These are phyloP conservation scores for Oxyria digyna DNA, from an alignment of 148 eudicot species.

Conservation along the genomic window DNA sequence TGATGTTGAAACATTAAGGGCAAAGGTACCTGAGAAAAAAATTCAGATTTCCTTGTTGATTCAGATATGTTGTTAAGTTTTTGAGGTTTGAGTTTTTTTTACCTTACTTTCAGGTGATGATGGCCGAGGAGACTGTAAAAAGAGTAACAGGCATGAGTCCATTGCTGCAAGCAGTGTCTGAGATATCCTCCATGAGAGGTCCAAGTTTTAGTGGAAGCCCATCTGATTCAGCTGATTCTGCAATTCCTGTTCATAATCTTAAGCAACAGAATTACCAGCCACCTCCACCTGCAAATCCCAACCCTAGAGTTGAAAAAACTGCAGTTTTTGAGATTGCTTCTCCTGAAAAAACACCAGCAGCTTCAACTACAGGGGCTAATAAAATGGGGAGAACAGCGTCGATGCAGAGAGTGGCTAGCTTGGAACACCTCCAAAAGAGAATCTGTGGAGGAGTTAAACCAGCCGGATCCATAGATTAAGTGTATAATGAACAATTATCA, in stretches of 20 bases:
- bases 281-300: not conserved
- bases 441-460: constrained; percentile 51
- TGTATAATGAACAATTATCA: not conserved
- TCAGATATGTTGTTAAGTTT: not conserved
- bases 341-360: constrained; percentile 22
- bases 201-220: constrained; percentile 55
- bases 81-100: not conserved
- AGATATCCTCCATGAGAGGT: constrained; percentile 57
- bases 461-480: constrained; percentile 6
- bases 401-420: constrained; percentile 77
- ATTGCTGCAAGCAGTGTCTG: constrained; percentile 75
- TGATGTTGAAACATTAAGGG: constrained; percentile 93
- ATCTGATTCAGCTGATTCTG: constrained; percentile 57
- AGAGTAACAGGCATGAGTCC: constrained; percentile 84
- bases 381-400: constrained; percentile 58
- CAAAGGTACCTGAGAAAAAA: constrained; percentile 46
- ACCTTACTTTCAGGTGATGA: constrained; percentile 54
- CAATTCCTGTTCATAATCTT: constrained; percentile 46
- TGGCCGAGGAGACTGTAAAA: constrained; percentile 97
- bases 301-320: not conserved
- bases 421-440: constrained; percentile 87
- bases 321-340: not conserved
- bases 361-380: not conserved
- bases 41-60: not conserved
- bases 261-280: constrained; percentile 51